Conservation (phyloP, 441 rosid genomes). For the Mallotus japonicus region DNA sequence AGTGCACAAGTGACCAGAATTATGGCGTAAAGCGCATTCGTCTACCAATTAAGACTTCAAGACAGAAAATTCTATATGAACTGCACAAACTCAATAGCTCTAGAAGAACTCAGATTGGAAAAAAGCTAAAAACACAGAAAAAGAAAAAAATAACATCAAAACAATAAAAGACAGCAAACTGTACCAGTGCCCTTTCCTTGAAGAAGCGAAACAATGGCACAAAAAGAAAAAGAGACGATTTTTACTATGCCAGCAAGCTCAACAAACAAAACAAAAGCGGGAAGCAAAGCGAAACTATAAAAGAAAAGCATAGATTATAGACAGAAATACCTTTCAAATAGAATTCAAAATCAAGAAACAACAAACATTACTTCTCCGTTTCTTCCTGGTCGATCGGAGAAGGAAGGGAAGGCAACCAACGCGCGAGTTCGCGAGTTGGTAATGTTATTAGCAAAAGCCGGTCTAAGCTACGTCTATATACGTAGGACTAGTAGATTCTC, state of each 20-base stretch:
- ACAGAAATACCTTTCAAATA: background rate
- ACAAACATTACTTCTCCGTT: slow-evolving; percentile 1
- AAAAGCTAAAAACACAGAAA: background rate
- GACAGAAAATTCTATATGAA: no score
- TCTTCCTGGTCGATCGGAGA: background rate
- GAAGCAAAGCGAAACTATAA: background rate
- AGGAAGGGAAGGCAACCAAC: background rate
- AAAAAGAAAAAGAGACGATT: no score
- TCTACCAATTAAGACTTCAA: background rate
- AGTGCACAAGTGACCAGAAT: background rate
- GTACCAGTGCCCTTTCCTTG: background rate
- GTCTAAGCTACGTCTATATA: no score
- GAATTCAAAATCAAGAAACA: background rate
- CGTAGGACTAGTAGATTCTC: background rate
- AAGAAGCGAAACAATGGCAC: background rate
- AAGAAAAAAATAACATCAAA: background rate
- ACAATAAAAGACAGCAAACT: background rate
- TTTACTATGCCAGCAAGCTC: background rate
- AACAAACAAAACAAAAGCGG: background rate
- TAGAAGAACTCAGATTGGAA: background rate
- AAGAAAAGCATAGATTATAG: background rate
- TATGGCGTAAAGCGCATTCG: background rate
- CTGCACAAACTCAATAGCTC: background rate
- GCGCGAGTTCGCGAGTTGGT: slow-evolving; percentile 1
- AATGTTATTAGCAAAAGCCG: background rate